Conservation (phyloP, 225 moss, liverwort and hornwort genomes). For the Pseudisothecium myosuroides region DNA sequence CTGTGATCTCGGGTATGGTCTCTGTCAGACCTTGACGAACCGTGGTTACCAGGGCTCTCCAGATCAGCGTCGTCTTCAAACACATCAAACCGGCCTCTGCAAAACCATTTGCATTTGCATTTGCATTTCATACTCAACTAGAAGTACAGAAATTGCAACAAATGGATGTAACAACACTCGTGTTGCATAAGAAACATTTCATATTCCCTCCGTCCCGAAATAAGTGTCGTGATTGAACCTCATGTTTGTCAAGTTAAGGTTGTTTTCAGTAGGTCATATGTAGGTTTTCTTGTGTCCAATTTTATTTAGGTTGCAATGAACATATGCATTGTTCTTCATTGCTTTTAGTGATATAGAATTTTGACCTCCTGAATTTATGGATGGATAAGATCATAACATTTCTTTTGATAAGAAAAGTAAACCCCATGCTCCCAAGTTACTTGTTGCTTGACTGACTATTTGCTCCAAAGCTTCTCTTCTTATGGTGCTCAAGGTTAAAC, state of each 20-base stretch:
- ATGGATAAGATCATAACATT: neutral
- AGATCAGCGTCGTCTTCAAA: conserved; percentile 50
- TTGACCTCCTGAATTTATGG: neutral
- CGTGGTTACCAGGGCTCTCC: conserved; percentile 18
- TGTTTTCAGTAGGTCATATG: neutral
- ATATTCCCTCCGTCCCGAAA: neutral
- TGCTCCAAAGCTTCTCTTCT: neutral
- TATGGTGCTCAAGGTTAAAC: neutral
- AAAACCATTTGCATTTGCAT: neutral
- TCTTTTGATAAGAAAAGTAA: neutral
- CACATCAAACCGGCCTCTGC: conserved; percentile 68
- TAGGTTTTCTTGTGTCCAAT: neutral
- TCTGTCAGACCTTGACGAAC: neutral
- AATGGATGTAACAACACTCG: neutral
- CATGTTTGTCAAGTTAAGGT: neutral
- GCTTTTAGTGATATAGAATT: neutral
- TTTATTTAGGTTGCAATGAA: neutral
- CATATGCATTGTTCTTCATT: neutral
- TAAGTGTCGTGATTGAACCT: neutral
- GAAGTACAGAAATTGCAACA: neutral
- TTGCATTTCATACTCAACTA: neutral
- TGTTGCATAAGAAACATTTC: neutral
- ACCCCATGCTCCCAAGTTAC: neutral
- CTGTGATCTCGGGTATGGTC: conserved; percentile 10
- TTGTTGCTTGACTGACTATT: neutral